phyloP scores from a whole-genome alignment of 192 early-diverging fungal species.

The Nowakowskiella sp. region DNA sequence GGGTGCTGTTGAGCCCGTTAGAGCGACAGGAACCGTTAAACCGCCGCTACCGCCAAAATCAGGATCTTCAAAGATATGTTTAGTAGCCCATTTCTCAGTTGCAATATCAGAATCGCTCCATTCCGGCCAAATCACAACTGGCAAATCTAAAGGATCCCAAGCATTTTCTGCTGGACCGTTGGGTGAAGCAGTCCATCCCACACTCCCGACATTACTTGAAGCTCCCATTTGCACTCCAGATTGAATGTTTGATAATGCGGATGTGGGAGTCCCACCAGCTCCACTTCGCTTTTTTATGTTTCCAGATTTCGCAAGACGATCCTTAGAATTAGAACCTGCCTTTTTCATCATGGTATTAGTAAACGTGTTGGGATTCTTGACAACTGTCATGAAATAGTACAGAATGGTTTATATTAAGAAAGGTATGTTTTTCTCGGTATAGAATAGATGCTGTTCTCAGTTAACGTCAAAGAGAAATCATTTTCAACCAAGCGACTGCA shows the following conservation, averaged over 20 bases:
- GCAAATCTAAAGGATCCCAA: conserved; percentile 17
- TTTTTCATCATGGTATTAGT: conserved; percentile 21
- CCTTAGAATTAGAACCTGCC: conserved; percentile 29
- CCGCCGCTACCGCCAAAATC: conserved; percentile 14
- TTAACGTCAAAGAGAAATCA: too few relatives aligned
- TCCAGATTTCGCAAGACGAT: conserved; percentile 28
- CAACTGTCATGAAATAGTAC: too few relatives aligned
- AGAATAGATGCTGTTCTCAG: too few relatives aligned
- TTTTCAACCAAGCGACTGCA: too few relatives aligned
- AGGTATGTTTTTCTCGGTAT: too few relatives aligned
- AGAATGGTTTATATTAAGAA: too few relatives aligned
- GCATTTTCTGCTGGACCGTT: conserved; percentile 11
- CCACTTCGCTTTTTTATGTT: conserved; percentile 31
- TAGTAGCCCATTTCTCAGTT: conserved; percentile 50
- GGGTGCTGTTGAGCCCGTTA: neutral
- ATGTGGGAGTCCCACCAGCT: conserved; percentile 8
- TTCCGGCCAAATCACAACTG: conserved; percentile 47
- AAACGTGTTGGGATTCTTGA: too few relatives aligned
- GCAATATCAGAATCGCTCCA: conserved; percentile 49
- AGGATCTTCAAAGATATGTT: conserved; percentile 53
- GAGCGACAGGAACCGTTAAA: neutral
- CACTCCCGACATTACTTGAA: neutral
- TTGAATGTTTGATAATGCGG: conserved; percentile 2
- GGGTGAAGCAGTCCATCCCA: neutral
- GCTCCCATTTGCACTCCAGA: conserved; percentile 1